phyloP scores from a whole-genome alignment of 228 moss, liverwort and hornwort genomes.

The Sphagnum magellanicum region DNA sequence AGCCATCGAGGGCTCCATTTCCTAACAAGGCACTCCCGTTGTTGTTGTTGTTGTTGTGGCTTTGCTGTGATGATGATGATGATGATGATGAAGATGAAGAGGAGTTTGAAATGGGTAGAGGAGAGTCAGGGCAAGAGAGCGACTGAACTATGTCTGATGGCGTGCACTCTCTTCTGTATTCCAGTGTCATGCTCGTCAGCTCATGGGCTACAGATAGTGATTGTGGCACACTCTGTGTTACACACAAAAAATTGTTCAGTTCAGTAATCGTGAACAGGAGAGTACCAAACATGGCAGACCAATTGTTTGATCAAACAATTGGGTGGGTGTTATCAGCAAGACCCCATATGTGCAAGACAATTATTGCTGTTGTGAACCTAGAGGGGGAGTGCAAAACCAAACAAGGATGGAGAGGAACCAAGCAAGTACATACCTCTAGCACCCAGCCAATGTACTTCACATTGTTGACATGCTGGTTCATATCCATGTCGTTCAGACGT shows the following conservation, averaged over 20 bases:
- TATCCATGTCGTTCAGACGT: constrained; percentile 29
- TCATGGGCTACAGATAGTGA: constrained; percentile 15
- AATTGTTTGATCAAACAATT: not conserved
- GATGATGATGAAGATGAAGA: constrained; percentile 1
- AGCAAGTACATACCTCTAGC: constrained; percentile 20
- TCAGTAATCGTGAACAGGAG: not conserved
- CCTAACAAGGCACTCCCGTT: constrained; percentile 4
- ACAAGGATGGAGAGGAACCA: not conserved
- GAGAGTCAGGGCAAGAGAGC: constrained; percentile 14
- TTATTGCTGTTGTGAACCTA: not conserved
- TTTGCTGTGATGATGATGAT: not conserved
- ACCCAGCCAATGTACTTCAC: constrained; percentile 49
- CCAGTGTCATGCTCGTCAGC: constrained; percentile 20
- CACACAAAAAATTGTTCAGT: not conserved
- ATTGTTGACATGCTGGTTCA: constrained; percentile 49
- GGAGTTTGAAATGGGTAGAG: not conserved
- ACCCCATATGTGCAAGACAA: not conserved
- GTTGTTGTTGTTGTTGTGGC: constrained; percentile 1
- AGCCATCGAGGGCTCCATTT: not conserved
- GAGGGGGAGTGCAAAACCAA: not conserved
- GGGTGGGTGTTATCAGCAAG: too few species aligned
- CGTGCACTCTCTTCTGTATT: constrained; percentile 32
- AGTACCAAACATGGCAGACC: not conserved
- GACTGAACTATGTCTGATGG: constrained; percentile 30
- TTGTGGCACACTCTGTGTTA: constrained; percentile 24